These are phyloP conservation scores for Trypanosoma scelopori DNA, from an alignment of 208 protist genomes.

Conservation along the genomic window DNA sequence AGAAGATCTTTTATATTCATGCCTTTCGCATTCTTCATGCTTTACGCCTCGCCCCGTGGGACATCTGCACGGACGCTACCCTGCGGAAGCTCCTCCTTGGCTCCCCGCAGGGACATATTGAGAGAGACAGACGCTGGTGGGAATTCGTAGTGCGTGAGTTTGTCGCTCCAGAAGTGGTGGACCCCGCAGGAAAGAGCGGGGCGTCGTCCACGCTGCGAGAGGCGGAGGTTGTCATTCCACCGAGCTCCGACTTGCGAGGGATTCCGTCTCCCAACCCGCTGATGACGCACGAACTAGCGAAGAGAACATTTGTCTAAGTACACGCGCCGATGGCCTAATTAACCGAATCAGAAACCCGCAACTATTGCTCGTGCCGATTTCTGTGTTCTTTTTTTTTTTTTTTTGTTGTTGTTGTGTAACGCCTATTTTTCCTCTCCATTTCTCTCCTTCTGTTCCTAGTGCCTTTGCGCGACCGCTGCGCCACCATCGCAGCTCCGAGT, in stretches of 20 bases:
- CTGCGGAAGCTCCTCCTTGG: conserved; percentile 1
- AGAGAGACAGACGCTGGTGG: conserved; percentile 17
- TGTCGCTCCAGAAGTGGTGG: not conserved
- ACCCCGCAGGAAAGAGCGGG: not conserved
- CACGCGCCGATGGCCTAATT: not conserved
- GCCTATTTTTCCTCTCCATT: not conserved
- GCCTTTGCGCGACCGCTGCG: not conserved
- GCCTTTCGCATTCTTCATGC: conserved; percentile 50
- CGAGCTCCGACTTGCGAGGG: conserved; percentile 8
- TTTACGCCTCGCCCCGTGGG: conserved; percentile 46
- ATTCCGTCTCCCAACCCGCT: conserved; percentile 31
- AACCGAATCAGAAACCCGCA: not conserved
- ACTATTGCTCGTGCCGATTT: too few species aligned
- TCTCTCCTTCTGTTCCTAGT: conserved; percentile 1
- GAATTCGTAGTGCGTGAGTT: conserved; percentile 24
- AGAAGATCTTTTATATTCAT: conserved; percentile 63
- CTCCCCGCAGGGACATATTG: conserved; percentile 3
- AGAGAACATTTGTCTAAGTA: conserved; percentile 25
- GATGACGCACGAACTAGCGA: conserved; percentile 34
- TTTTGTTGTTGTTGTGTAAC: too few species aligned
- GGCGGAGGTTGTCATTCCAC: conserved; percentile 19
- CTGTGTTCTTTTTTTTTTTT: not conserved
- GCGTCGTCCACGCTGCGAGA: conserved; percentile 7
- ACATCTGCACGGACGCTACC: conserved; percentile 22
- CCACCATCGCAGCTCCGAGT: too few species aligned